Evolutionary conservation across 1,284 basidiomycete genomes (phyloP).

Genomic region (Ganoderma boninense): DNA sequence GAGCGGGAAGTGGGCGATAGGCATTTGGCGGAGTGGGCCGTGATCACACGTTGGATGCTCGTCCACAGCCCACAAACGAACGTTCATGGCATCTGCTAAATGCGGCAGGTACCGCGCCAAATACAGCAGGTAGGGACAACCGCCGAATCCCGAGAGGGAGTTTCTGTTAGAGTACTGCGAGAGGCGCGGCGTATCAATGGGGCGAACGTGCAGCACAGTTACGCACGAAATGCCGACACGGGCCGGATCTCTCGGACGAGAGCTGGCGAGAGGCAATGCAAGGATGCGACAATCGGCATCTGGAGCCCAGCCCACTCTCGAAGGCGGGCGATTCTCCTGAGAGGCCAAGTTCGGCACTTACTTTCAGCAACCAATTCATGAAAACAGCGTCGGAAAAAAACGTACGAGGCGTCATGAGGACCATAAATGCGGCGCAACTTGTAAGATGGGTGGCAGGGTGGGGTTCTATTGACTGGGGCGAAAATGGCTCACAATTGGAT

Average conservation of each 20-base stretch:
- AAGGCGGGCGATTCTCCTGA: not conserved
- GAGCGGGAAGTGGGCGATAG: not conserved
- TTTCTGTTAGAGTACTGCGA: conserved; percentile 2
- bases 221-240: not conserved
- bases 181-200: not conserved
- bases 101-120: conserved; percentile 19
- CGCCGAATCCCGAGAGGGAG: not conserved
- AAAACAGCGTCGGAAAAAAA: not conserved
- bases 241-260: not conserved
- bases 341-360: too few species aligned
- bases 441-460: not conserved
- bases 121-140: conserved; percentile 12
- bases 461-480: not conserved
- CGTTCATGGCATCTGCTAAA: conserved; percentile 27
- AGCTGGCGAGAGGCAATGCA: not conserved
- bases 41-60: conserved; percentile 26
- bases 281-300: not conserved
- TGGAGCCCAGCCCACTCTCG: not conserved
- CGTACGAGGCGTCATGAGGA: not conserved
- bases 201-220: conserved; percentile 6
- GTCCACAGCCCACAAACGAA: conserved; percentile 23
- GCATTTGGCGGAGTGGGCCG: not conserved
- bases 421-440: not conserved
- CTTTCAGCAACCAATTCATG: not conserved
- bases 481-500: not conserved